These are phyloP conservation scores for Nitzschia sp. DNA, from an alignment of 108 stramenopile genomes.

Conservation along the genomic window DNA sequence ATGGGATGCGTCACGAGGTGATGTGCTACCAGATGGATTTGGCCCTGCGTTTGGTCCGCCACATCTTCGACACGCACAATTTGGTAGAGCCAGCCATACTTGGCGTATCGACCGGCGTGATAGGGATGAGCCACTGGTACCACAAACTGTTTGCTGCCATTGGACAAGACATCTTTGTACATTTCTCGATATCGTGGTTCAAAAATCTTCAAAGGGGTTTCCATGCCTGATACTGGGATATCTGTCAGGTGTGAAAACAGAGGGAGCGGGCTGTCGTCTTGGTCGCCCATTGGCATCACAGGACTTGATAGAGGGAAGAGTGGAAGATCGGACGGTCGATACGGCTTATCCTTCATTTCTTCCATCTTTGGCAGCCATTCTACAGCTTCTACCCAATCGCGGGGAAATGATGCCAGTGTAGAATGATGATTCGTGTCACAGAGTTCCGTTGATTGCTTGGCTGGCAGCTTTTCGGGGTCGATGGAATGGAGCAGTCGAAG, in stretches of 20 bases:
- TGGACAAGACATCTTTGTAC: slow-evolving; percentile 37
- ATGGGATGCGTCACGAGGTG: slow-evolving; percentile 21
- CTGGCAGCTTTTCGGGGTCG: background rate
- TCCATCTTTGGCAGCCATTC: slow-evolving; percentile 15
- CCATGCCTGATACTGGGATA: slow-evolving; percentile 9
- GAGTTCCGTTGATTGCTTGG: background rate
- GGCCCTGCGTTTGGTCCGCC: slow-evolving; percentile 22
- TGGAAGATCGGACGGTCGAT: background rate
- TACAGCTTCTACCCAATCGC: slow-evolving; percentile 7
- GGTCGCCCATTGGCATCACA: background rate
- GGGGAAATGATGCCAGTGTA: background rate
- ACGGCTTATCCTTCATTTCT: slow-evolving; percentile 13
- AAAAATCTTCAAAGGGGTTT: slow-evolving; percentile 31
- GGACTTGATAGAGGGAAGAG: slow-evolving; percentile 24
- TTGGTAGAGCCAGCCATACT: slow-evolving; percentile 19
- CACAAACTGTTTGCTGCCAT: background rate
- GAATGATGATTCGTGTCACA: background rate
- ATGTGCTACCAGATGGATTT: slow-evolving; percentile 17
- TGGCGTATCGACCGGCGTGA: slow-evolving; percentile 16
- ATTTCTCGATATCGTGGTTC: slow-evolving; percentile 46
- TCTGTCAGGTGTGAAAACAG: slow-evolving; percentile 13
- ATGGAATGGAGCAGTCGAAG: background rate
- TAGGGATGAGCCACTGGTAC: slow-evolving; percentile 33
- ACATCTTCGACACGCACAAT: slow-evolving; percentile 13
- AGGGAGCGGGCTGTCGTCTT: background rate